Evolutionary conservation across 2,329 filamentous ascomycete genomes (phyloP).

Genomic region (Fusarium sp.): DNA sequence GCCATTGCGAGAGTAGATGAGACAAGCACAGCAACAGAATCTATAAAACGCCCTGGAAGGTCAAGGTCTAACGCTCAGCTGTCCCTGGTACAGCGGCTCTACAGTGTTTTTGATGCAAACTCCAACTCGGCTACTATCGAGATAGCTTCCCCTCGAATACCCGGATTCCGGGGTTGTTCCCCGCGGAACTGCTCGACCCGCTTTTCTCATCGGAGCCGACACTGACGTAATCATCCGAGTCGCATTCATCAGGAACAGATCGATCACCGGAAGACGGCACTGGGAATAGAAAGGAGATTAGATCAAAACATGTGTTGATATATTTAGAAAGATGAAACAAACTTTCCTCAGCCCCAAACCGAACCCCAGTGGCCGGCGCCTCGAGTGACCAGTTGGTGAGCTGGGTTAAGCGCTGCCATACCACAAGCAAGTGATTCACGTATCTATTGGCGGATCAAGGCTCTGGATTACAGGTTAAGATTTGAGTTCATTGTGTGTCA

Average conservation of each 20-base stretch:
- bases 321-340: background rate
- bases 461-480: background rate
- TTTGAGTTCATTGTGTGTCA: background rate
- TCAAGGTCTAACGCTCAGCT: fast-evolving
- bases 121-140: background rate
- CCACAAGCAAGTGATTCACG: background rate
- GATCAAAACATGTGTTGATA: background rate
- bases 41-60: background rate
- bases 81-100: background rate
- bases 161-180: constrained; percentile 2
- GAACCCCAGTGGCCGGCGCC: background rate
- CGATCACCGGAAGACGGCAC: background rate
- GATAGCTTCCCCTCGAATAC: constrained; percentile 6
- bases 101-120: background rate
- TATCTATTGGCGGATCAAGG: background rate
- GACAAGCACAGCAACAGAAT: background rate
- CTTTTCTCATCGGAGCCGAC: background rate
- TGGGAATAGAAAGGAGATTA: background rate
- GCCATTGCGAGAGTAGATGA: constrained; percentile 40
- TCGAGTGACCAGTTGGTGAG: background rate
- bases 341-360: background rate
- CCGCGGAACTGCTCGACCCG: background rate
- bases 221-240: constrained; percentile 27
- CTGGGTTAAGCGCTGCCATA: background rate
- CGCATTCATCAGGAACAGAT: background rate